These are phyloP conservation scores for Xylaria sp. DNA, from an alignment of 2,329 filamentous ascomycete genomes.

Conservation along the genomic window DNA sequence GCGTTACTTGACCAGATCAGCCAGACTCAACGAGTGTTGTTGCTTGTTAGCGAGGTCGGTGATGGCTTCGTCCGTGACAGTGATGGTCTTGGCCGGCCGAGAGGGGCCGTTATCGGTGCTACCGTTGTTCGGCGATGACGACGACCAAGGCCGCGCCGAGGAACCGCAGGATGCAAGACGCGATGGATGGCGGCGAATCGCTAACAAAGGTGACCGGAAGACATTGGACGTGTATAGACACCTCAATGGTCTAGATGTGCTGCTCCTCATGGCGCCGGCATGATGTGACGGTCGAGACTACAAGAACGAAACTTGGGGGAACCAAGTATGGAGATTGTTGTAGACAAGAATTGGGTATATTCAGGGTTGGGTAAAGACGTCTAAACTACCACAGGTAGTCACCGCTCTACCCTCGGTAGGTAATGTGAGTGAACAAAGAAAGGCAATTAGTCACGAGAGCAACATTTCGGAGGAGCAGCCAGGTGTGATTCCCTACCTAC, in stretches of 20 bases:
- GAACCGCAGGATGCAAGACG: conserved; percentile 30
- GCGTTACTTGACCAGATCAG: conserved; percentile 85
- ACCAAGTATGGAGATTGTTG: neutral
- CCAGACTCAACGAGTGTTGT: conserved; percentile 83
- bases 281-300: conserved; percentile 45
- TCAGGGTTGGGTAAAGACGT: neutral
- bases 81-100: conserved; percentile 58
- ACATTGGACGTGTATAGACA: conserved; percentile 47
- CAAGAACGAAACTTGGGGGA: neutral
- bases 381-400: neutral
- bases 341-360: neutral
- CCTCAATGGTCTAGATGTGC: conserved; percentile 54
- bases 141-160: conserved; percentile 37
- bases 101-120: conserved; percentile 51
- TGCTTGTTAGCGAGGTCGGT: conserved; percentile 79
- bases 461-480: conserved; percentile 1
- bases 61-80: conserved; percentile 79
- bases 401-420: neutral
- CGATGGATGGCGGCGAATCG: conserved; percentile 26
- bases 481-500: neutral
- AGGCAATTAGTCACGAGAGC: conserved; percentile 25
- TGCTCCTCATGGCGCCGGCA: conserved; percentile 59
- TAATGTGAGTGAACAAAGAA: neutral
- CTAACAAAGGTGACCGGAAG: conserved; percentile 13
- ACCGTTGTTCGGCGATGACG: conserved; percentile 44